phyloP scores from a whole-genome alignment of 495 filamentous ascomycete species.

The Lasiosphaeriaceae sp. region DNA sequence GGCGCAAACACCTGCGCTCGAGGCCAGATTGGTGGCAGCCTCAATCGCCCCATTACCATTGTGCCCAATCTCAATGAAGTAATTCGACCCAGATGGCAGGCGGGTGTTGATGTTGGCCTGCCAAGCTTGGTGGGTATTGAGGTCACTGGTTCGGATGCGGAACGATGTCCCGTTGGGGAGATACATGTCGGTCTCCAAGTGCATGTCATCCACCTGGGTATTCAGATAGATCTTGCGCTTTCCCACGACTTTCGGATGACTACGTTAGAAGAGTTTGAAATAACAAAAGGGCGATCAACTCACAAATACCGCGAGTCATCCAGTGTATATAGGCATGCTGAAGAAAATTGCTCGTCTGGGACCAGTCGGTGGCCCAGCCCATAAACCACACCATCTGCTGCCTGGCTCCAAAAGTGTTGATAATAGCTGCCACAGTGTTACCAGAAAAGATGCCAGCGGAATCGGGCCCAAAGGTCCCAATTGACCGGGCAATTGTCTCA shows the following conservation, averaged over 20 bases:
- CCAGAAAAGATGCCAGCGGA: conserved; percentile 21
- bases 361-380: conserved; percentile 53
- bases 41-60: conserved; percentile 61
- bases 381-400: conserved; percentile 63
- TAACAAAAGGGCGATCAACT: background rate
- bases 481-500: conserved; percentile 46
- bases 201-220: conserved; percentile 66
- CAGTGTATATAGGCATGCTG: conserved; percentile 64
- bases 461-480: conserved; percentile 47
- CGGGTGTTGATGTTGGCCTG: conserved; percentile 45
- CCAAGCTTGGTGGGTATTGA: conserved; percentile 49
- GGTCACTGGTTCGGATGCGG: conserved; percentile 48
- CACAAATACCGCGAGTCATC: conserved; percentile 52
- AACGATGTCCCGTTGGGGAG: conserved; percentile 36
- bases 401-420: conserved; percentile 55
- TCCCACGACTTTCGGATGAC: conserved; percentile 34
- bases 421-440: conserved; percentile 52
- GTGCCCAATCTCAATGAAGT: conserved; percentile 55
- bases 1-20: conserved; percentile 8
- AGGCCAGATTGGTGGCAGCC: conserved; percentile 28
- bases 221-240: conserved; percentile 53
- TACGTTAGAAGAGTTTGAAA: background rate
- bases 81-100: conserved; percentile 53
- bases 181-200: conserved; percentile 55
- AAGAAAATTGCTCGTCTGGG: conserved; percentile 50